phyloP scores from a whole-genome alignment of 2,329 filamentous ascomycete species.

The Graphiopsis chlorocephala region DNA sequence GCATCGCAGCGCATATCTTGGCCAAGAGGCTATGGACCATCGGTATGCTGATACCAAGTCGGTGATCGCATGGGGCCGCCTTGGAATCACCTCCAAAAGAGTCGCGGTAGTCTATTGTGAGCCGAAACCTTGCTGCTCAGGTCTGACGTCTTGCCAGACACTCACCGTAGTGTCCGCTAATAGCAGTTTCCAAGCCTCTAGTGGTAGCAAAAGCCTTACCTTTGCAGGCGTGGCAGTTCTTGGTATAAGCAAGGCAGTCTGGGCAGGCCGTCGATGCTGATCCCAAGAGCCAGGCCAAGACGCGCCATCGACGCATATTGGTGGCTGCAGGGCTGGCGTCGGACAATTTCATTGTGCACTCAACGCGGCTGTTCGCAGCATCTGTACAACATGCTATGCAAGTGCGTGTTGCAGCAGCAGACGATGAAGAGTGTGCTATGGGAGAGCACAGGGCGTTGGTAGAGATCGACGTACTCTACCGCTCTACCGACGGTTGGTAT shows the following conservation, averaged over 20 bases:
- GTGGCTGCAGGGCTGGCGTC: constrained; percentile 1
- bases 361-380: not conserved
- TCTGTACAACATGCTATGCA: not conserved
- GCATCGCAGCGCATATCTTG: constrained; percentile 9
- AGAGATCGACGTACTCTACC: not conserved
- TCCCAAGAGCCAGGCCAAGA: constrained; percentile 13
- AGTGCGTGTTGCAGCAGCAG: not conserved
- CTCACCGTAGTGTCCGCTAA: not conserved
- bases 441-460: not conserved
- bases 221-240: constrained; percentile 10
- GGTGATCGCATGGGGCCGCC: constrained; percentile 16
- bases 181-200: constrained; percentile 14
- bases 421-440: not conserved
- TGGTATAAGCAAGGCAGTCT: constrained; percentile 11
- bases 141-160: constrained; percentile 12
- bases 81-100: constrained; percentile 11
- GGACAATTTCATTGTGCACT: constrained; percentile 4
- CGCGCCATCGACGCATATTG: constrained; percentile 1
- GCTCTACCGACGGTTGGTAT: not conserved
- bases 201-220: constrained; percentile 11
- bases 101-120: not conserved
- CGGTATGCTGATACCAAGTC: constrained; percentile 15
- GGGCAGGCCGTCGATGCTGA: not conserved
- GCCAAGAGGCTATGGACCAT: constrained; percentile 14
- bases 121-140: not conserved